Conservation (phyloP, 148 eudicot genomes). For the Rhododendron ovatum region DNA sequence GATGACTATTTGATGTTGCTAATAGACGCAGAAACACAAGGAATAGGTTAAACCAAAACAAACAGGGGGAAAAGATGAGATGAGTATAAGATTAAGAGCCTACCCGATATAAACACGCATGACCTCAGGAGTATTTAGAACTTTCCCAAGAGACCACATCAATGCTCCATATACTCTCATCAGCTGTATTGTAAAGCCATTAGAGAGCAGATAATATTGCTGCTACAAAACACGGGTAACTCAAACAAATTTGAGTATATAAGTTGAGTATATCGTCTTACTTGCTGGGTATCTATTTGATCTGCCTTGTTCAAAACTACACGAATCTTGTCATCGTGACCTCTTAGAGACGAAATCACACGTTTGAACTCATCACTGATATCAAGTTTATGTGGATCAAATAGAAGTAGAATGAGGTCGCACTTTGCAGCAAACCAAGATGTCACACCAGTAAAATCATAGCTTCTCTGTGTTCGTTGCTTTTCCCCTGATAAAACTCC, state of each 20-base stretch:
- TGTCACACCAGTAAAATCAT: constrained; percentile 94
- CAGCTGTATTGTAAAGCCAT: constrained; percentile 42
- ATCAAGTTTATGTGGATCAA: constrained; percentile 99
- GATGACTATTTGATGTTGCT: background rate
- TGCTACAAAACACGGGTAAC: background rate
- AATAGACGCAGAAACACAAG: background rate
- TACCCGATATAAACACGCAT: constrained; percentile 97
- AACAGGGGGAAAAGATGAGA: background rate
- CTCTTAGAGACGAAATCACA: constrained; percentile 84
- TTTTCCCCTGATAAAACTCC: constrained; percentile 99
- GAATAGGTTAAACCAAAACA: background rate
- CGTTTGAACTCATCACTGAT: constrained; percentile 96
- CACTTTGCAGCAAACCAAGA: constrained; percentile 99
- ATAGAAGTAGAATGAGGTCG: constrained; percentile 84
- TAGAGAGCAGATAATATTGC: constrained; percentile 2
- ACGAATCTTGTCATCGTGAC: constrained; percentile 95
- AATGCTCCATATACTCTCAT: constrained; percentile 99
- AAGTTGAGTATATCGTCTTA: constrained; percentile 19
- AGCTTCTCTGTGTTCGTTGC: constrained; percentile 93
- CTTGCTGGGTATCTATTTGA: constrained; percentile 97
- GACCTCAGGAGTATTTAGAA: constrained; percentile 95
- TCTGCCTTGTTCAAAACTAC: constrained; percentile 96
- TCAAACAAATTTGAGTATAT: background rate
- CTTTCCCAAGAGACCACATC: constrained; percentile 99
- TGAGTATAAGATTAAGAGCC: background rate